Conservation (phyloP, 2,329 filamentous ascomycete genomes). For the Lachnellula arida region DNA sequence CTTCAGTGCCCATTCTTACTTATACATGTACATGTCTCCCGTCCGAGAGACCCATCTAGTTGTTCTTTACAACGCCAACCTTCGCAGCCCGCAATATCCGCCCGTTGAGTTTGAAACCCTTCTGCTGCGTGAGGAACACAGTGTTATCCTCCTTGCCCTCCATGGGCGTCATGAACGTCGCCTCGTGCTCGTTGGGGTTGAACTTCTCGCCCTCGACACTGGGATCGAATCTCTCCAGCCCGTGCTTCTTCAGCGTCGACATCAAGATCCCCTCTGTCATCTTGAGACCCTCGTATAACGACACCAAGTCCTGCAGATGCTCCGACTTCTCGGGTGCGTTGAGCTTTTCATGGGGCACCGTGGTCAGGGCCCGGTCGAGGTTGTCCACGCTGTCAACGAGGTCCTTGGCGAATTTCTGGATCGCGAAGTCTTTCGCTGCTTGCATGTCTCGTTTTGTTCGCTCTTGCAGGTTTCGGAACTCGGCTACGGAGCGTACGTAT, state of each 20-base stretch:
- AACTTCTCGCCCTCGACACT: slow-evolving; percentile 71
- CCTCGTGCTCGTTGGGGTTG: slow-evolving; percentile 94
- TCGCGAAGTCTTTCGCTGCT: slow-evolving; percentile 83
- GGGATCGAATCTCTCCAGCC: slow-evolving; percentile 84
- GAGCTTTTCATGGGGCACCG: slow-evolving; percentile 72
- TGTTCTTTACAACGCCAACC: slow-evolving; percentile 92
- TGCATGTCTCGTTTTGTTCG: slow-evolving; percentile 89
- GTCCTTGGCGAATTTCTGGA: slow-evolving; percentile 90
- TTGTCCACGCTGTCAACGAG: slow-evolving; percentile 95
- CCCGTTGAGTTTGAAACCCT: slow-evolving; percentile 92
- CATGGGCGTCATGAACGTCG: slow-evolving; percentile 88
- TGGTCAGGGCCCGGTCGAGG: slow-evolving; percentile 83
- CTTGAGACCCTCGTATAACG: slow-evolving; percentile 82
- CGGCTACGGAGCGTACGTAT: slow-evolving; percentile 88
- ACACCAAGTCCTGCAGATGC: slow-evolving; percentile 65
- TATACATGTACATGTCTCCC: slow-evolving; percentile 23
- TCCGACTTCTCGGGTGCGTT: slow-evolving; percentile 45
- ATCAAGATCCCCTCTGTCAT: slow-evolving; percentile 93
- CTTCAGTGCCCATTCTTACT: slow-evolving; percentile 14
- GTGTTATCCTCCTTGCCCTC: slow-evolving; percentile 83
- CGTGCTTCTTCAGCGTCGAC: slow-evolving; percentile 87
- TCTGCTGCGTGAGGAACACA: slow-evolving; percentile 90
- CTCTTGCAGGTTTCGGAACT: slow-evolving; percentile 97
- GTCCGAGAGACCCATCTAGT: slow-evolving; percentile 10
- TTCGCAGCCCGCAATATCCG: slow-evolving; percentile 86